Conservation (phyloP, 805 yeast species). For the Yarrowia porcina region DNA sequence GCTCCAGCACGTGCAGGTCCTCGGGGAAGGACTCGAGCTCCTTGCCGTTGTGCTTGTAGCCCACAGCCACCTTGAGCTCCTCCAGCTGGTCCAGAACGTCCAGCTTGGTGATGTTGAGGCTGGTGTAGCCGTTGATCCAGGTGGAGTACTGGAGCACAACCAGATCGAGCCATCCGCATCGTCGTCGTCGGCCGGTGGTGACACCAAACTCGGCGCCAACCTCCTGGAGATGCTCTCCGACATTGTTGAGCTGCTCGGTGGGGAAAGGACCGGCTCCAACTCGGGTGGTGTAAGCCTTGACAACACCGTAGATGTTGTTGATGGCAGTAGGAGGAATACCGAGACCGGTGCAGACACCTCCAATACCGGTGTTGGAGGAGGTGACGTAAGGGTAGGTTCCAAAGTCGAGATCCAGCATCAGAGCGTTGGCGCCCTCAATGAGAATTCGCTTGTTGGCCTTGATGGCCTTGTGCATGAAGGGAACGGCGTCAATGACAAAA, state of each 20-base stretch:
- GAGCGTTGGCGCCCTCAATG: constrained; percentile 97
- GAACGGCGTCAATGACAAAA: constrained; percentile 89
- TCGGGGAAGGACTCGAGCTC: constrained; percentile 82
- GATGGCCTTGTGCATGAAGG: constrained; percentile 70
- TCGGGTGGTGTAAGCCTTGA: constrained; percentile 96
- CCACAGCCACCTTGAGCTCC: constrained; percentile 83
- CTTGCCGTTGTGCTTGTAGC: constrained; percentile 78
- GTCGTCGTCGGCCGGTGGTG: constrained; percentile 97
- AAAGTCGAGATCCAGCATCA: constrained; percentile 95
- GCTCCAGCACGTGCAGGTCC: constrained; percentile 74
- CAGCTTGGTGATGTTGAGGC: constrained; percentile 87
- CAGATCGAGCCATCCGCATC: constrained; percentile 98
- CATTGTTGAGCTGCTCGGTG: constrained; percentile 85
- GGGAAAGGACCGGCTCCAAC: constrained; percentile 99
- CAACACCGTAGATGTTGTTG: constrained; percentile 86
- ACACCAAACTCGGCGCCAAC: constrained; percentile 97
- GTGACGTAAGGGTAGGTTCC: constrained; percentile 99
- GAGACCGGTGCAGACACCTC: constrained; percentile 96
- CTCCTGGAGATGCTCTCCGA: constrained; percentile 80
- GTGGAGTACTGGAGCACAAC: constrained; percentile 92
- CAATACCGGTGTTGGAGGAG: constrained; percentile 92
- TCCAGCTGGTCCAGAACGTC: constrained; percentile 90
- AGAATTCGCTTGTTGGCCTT: constrained; percentile 76
- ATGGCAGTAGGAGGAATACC: constrained; percentile 91
- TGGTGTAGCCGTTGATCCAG: constrained; percentile 90